Evolutionary conservation across 192 early-diverging fungal species (phyloP).

Genomic region (Backusella mclennaniae): DNA sequence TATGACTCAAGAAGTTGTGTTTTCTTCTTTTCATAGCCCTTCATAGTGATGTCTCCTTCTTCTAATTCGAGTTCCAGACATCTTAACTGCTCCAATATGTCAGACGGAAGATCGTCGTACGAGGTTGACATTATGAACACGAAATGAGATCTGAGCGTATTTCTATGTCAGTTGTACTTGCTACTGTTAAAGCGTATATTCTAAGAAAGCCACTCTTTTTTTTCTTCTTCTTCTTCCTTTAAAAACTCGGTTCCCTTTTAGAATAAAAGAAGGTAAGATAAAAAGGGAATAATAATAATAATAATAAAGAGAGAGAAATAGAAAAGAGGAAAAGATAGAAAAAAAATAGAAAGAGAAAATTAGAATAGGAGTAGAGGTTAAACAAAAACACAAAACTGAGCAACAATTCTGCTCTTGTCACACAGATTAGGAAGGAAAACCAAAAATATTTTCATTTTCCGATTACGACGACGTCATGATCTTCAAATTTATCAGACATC

Average conservation of each 20-base stretch:
- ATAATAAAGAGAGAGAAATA: not conserved
- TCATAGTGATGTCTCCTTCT: constrained; percentile 72
- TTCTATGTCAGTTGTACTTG: not conserved
- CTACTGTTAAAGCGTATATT: not conserved
- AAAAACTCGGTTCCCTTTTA: not conserved
- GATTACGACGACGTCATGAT: not conserved
- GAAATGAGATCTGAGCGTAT: not conserved
- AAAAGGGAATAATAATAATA: not conserved
- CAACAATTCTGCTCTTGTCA: not conserved
- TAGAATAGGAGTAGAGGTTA: constrained; percentile 1
- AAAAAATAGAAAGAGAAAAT: not conserved
- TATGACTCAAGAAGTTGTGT: constrained; percentile 43
- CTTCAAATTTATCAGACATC: not conserved
- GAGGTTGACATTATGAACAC: constrained; percentile 20
- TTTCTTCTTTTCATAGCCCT: constrained; percentile 71
- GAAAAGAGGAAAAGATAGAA: not conserved
- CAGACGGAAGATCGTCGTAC: constrained; percentile 26
- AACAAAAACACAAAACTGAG: constrained; percentile 10
- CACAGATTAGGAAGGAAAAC: not conserved
- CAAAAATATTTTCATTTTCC: not conserved
- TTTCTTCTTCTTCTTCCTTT: not conserved
- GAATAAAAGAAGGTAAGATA: not conserved
- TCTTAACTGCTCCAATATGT: constrained; percentile 19
- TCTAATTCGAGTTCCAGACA: constrained; percentile 48
- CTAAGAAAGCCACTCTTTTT: not conserved